Base-by-base conservation (phyloP, 2,329 filamentous ascomycete species). In the Teratosphaeriaceae sp. region DNA sequence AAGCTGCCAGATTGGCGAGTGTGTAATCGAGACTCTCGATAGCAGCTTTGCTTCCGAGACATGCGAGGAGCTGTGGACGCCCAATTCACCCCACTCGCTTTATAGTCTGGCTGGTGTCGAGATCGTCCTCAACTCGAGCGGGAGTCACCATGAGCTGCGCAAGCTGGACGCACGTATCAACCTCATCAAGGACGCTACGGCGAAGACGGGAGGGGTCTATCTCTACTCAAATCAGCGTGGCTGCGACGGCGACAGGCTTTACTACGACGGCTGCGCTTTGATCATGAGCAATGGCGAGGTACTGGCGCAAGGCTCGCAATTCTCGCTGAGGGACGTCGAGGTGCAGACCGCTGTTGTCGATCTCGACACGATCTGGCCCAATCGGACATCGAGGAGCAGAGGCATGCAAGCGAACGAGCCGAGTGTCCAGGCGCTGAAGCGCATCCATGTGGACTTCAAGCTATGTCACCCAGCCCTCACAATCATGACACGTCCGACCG, bases 91-190 rank as follows among this genome's bases (percentile, higher is more conserved):
- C 3, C 75, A 79, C 49, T 74, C 74, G 23, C 65, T 69, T 8
- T 79, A 80, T 67, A 75, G 76, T n/a, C 68, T 88, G 2, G 73
- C 80, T 53, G 85, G 86, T 3, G 78, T 79, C 5, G 85, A 65
- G 46, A 65, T 66, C 27, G 53, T 65, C 8, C 78, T 79, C 7
- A 90, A 90, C 61, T 79, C 74, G 2, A 80, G 74, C 41, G 84
- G 80, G 5, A 79, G 73, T 11, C 85, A 90, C 59, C 78, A 80
- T 55, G 75, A 80, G 52, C 64, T 87, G 7, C 69, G 80, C 15
- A 88, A 88, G 60, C 72, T 88, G 0, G 66, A 82, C 44, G 76
- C 69, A 0, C 68, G 62, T 15, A 65, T 88, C 21, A 72, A 78
- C 4, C 65, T 88, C 4, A 87, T 88, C 42, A 67, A 69, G 1